Base-by-base conservation (phyloP, 306 rosid species). In the Prunus mume region DNA sequence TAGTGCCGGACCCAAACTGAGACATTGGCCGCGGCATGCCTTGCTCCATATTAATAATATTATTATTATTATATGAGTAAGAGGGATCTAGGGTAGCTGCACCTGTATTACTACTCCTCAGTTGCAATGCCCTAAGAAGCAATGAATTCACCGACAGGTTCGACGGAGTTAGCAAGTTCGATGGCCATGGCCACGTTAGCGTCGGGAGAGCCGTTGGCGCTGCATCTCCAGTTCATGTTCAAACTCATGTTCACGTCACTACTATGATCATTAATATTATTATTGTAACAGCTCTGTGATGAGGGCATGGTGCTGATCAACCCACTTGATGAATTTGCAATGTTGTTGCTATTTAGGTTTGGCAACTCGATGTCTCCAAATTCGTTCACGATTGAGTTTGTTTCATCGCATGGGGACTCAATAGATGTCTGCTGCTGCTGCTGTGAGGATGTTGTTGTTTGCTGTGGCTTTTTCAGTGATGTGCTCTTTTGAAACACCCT, bases 121-220 rank as follows among this genome's bases (percentile, higher is more conserved):
- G 92, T 62, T 92, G 99, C 55, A 95, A 86, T 46, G 99, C 99
- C 83, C 90, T 95, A 67, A 95, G 89, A 77, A 92, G 92, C 82
- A 92, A 84, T 30, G 97, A 90, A 80, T 95, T 90, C 68, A 90
- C 69, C 0, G 89, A 82, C 68, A 87, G 84, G 69, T 77, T 89
- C 13, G 93, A 83, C 72, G 77, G 77, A 17, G 54, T 84, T 51
- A 91, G 70, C 80, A 93, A 74, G 25, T 76, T 85, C 28, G 89
- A 43, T 69, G 91, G 86, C 93, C 96, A 89, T 45, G 89, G 43
- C 43, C 43, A 38, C 43, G 85, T 49, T 19, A 85, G 84, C 5
- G 89, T 73, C 11, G 93, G 86, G 77, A 87, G 80, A 66, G 82
- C 65, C 38, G 18, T 64, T 9, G 38, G 52, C 1, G 86, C 78